Evolutionary conservation across 2,329 filamentous ascomycete species (phyloP).

Genomic region (Claviceps sp.): DNA sequence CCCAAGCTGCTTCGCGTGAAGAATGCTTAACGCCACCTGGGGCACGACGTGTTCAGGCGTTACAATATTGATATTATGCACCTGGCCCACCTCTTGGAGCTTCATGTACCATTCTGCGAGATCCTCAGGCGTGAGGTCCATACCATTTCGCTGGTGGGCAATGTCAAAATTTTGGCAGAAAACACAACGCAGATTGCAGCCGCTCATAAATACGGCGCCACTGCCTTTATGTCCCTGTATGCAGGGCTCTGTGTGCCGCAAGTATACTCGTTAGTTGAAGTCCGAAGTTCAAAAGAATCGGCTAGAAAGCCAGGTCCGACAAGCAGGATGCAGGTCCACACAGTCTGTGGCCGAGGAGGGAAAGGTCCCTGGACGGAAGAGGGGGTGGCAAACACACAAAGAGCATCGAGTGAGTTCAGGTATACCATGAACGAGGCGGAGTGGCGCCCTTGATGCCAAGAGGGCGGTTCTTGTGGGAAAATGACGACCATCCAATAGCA

Average conservation of each 20-base stretch:
- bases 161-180: slow-evolving; percentile 80
- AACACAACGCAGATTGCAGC: slow-evolving; percentile 60
- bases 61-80: slow-evolving; percentile 84
- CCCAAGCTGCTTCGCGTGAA: slow-evolving; percentile 58
- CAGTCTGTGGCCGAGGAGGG: neutral
- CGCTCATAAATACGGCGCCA: slow-evolving; percentile 70
- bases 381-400: neutral
- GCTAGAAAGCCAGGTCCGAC: neutral
- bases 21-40: slow-evolving; percentile 64
- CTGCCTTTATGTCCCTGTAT: slow-evolving; percentile 72
- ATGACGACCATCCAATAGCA: neutral
- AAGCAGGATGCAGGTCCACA: neutral
- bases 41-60: slow-evolving; percentile 81
- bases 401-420: no score
- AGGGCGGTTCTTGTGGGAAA: no score
- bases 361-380: neutral
- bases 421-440: no score
- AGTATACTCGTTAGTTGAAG: neutral
- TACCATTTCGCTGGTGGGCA: slow-evolving; percentile 66
- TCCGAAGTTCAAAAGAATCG: no score
- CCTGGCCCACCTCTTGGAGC: slow-evolving; percentile 61
- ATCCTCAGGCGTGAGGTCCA: slow-evolving; percentile 65
- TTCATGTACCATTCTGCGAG: slow-evolving; percentile 75
- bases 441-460: no score
- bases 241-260: slow-evolving; percentile 48